Conservation (phyloP, 2,329 filamentous ascomycete genomes). For the Neurospora sp. region DNA sequence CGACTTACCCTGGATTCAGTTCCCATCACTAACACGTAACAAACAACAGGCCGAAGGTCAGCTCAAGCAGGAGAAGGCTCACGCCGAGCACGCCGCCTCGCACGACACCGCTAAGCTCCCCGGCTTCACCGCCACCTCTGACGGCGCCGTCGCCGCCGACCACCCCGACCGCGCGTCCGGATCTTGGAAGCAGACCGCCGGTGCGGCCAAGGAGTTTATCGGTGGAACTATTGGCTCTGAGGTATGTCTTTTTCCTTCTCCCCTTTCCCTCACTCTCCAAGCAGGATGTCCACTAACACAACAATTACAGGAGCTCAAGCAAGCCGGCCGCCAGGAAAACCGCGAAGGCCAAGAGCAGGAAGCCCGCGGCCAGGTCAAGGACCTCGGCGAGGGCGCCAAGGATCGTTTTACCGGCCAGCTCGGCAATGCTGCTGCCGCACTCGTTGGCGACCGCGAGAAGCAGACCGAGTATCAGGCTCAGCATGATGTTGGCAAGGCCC, state of each 20-base stretch:
- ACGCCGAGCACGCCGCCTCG: conserved; percentile 61
- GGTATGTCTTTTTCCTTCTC: conserved; percentile 23
- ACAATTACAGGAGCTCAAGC: conserved; percentile 51
- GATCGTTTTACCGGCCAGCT: conserved; percentile 62
- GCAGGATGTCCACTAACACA: conserved; percentile 1
- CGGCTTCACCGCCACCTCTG: conserved; percentile 56
- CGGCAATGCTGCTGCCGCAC: conserved; percentile 58
- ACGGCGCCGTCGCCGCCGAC: conserved; percentile 62
- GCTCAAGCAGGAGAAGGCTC: conserved; percentile 52
- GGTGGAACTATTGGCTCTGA: conserved; percentile 69
- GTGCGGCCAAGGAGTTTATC: conserved; percentile 70
- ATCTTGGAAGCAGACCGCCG: conserved; percentile 81
- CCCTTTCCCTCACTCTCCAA: not conserved
- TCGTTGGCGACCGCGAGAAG: conserved; percentile 60
- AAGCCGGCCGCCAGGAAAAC: conserved; percentile 68
- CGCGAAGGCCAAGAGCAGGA: conserved; percentile 70
- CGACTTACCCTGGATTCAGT: not conserved
- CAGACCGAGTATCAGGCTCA: conserved; percentile 55
- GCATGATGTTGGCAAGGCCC: conserved; percentile 71
- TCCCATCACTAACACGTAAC: conserved; percentile 18
- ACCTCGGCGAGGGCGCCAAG: conserved; percentile 57
- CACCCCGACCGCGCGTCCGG: conserved; percentile 62
- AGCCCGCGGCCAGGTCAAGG: conserved; percentile 69
- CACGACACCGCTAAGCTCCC: conserved; percentile 68
- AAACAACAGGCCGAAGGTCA: conserved; percentile 42